Conservation (phyloP, 441 rosid genomes). For the Metrosideros polymorpha region DNA sequence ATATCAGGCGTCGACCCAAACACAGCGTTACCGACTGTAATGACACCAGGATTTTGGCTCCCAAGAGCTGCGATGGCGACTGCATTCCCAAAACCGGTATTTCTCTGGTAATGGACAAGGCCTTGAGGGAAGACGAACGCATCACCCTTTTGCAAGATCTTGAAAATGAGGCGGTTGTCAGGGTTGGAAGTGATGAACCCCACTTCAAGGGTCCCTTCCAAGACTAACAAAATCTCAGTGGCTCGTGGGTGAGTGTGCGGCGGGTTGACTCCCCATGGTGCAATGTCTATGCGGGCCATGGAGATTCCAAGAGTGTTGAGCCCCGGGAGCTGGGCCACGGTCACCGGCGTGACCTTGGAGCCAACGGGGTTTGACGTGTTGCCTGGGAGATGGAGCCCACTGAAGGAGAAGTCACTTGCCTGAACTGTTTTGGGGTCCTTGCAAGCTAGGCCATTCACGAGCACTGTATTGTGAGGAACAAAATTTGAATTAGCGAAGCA, state of each 20-base stretch:
- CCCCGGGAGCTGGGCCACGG: background rate
- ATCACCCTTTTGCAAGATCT: background rate
- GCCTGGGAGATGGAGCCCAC: background rate
- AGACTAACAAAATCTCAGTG: background rate
- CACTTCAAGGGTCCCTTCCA: background rate
- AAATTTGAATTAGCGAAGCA: background rate
- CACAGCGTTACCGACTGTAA: too few species aligned
- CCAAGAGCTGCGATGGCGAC: background rate
- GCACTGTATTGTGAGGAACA: background rate
- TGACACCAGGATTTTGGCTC: background rate
- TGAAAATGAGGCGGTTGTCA: background rate
- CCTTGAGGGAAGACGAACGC: background rate
- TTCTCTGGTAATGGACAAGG: background rate
- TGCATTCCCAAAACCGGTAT: background rate
- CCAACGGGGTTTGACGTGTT: background rate
- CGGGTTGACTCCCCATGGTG: background rate
- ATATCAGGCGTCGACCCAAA: too few species aligned
- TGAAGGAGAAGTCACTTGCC: background rate
- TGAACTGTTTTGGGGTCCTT: background rate
- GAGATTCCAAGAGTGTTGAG: background rate
- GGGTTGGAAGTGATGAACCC: background rate
- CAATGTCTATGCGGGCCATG: background rate
- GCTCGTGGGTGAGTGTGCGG: background rate
- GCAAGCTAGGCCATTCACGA: background rate
- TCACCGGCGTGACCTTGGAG: background rate